Evolutionary conservation across 192 early-diverging fungal species (phyloP).

Genomic region (Spizellomyces sp.): DNA sequence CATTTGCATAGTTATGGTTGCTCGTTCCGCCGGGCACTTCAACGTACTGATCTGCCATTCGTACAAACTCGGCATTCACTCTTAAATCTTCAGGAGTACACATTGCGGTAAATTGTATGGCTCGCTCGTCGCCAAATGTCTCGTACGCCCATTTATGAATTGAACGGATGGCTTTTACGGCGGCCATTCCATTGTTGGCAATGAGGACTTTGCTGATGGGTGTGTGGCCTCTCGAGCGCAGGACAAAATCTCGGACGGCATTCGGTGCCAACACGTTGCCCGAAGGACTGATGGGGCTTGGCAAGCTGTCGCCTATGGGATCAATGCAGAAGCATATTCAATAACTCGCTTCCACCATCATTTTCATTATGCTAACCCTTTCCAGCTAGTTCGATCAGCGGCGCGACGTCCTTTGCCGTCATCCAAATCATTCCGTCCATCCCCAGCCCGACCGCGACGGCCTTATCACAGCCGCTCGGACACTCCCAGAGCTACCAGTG

Average conservation of each 20-base stretch:
- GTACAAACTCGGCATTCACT: slow-evolving; percentile 98
- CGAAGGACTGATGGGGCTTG: too few relatives aligned
- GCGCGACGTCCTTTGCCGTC: too few relatives aligned
- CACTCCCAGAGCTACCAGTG: too few relatives aligned
- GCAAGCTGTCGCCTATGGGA: too few relatives aligned
- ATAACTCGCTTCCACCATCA: too few relatives aligned
- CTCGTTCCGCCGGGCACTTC: slow-evolving; percentile 96
- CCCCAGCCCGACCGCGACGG: too few relatives aligned
- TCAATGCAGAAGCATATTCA: too few relatives aligned
- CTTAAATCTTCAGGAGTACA: slow-evolving; percentile 96
- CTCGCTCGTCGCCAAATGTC: slow-evolving; percentile 94
- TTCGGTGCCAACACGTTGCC: slow-evolving; percentile 7
- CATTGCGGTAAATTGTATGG: slow-evolving; percentile 97
- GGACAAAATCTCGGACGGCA: slow-evolving; percentile 47
- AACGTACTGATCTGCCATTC: slow-evolving; percentile 98
- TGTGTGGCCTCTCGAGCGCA: slow-evolving; percentile 30
- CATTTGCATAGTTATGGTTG: slow-evolving; percentile 99
- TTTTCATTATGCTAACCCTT: too few relatives aligned
- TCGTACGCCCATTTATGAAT: slow-evolving; percentile 98
- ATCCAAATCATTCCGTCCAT: too few relatives aligned
- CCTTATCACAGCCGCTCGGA: too few relatives aligned
- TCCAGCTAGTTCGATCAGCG: too few relatives aligned
- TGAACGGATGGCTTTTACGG: slow-evolving; percentile 98
- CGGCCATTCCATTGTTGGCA: slow-evolving; percentile 99
- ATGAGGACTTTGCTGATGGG: slow-evolving; percentile 94